Evolutionary conservation across 495 filamentous ascomycete genomes (phyloP).

Genomic region (Platismatia glauca): DNA sequence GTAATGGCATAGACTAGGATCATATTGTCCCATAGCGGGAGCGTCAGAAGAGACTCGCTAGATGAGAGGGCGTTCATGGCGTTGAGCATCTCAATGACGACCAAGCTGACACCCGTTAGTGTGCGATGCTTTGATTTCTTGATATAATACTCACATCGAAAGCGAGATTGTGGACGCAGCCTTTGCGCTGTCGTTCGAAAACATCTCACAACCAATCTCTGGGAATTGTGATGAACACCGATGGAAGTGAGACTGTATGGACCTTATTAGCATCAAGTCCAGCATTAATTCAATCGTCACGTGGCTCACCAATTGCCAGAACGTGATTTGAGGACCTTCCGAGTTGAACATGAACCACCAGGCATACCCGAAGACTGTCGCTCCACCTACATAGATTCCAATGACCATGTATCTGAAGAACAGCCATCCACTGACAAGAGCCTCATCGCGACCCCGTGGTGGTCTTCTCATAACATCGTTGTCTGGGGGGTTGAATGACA

Average conservation of each 20-base stretch:
- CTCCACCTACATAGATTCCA: constrained; percentile 86
- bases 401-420: constrained; percentile 98
- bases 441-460: constrained; percentile 84
- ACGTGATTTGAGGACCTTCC: constrained; percentile 84
- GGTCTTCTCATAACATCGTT: constrained; percentile 93
- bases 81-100: constrained; percentile 99
- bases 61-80: constrained; percentile 98
- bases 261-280: constrained; percentile 13
- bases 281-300: neutral
- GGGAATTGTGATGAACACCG: constrained; percentile 79
- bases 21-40: constrained; percentile 94
- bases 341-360: constrained; percentile 99
- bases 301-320: constrained; percentile 69
- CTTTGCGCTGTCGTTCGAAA: constrained; percentile 78
- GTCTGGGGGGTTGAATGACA: constrained; percentile 96
- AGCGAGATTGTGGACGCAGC: constrained; percentile 93
- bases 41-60: constrained; percentile 85
- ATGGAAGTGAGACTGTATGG: constrained; percentile 72
- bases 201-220: constrained; percentile 91
- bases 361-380: constrained; percentile 94
- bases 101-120: constrained; percentile 47
- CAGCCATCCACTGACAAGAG: constrained; percentile 86
- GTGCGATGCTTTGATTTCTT: neutral
- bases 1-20: constrained; percentile 91
- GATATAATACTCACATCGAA: constrained; percentile 41